These are phyloP conservation scores for Phytophthora multivora DNA, from an alignment of 352 stramenopile species.

Conservation along the genomic window DNA sequence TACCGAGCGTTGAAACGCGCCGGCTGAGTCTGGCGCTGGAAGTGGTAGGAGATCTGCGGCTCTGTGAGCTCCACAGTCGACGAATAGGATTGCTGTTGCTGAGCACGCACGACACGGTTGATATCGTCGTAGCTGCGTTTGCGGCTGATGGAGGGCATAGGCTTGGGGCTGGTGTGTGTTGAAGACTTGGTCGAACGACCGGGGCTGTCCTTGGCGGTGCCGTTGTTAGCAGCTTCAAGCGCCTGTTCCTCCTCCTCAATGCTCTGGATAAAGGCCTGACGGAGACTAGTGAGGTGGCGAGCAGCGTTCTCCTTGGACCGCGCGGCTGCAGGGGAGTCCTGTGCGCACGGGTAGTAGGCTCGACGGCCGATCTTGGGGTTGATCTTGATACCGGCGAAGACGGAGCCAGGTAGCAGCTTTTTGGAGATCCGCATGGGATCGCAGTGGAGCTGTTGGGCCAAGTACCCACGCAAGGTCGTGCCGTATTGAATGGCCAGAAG, in stretches of 20 bases:
- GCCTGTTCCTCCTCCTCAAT: conserved; percentile 63
- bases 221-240: conserved; percentile 19
- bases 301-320: conserved; percentile 47
- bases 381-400: conserved; percentile 72
- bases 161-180: conserved; percentile 18
- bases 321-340: conserved; percentile 48
- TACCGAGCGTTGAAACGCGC: conserved; percentile 24
- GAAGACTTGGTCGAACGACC: conserved; percentile 11
- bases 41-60: conserved; percentile 42
- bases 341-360: conserved; percentile 67
- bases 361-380: conserved; percentile 75
- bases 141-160: conserved; percentile 20
- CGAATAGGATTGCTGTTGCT: conserved; percentile 18
- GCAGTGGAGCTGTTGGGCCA: conserved; percentile 74
- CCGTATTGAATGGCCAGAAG: conserved; percentile 73
- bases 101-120: conserved; percentile 14
- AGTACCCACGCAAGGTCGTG: conserved; percentile 72
- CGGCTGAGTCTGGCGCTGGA: conserved; percentile 19
- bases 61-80: conserved; percentile 33
- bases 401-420: conserved; percentile 66
- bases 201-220: conserved; percentile 10
- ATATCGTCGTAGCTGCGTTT: conserved; percentile 54
- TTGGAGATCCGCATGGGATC: conserved; percentile 84
- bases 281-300: conserved; percentile 45
- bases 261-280: conserved; percentile 56